Evolutionary conservation across 768 basidiomycete genomes (phyloP).

Genomic region (Panaeolus papilionaceus): DNA sequence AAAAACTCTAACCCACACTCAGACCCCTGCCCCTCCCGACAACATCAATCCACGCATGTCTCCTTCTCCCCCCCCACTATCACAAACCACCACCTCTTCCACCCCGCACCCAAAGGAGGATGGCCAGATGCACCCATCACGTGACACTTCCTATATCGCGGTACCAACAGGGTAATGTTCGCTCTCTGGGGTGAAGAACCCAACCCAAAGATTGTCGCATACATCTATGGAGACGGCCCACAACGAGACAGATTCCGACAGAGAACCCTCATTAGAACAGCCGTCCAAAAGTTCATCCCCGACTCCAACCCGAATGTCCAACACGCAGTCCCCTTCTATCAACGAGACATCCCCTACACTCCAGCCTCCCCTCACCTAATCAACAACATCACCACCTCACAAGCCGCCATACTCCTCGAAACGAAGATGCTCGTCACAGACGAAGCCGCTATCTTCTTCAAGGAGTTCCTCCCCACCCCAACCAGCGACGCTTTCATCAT

Average conservation of each 20-base stretch:
- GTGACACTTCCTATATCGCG: no score
- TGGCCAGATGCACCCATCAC: no score
- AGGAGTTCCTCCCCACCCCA: not conserved
- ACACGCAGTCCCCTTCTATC: no score
- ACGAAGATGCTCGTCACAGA: not conserved
- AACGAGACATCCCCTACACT: no score
- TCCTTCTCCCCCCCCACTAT: no score
- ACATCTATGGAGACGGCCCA: not conserved
- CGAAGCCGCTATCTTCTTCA: not conserved
- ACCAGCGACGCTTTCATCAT: not conserved
- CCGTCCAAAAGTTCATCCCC: not conserved
- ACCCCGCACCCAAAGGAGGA: no score
- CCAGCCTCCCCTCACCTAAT: not conserved
- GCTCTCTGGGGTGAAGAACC: no score
- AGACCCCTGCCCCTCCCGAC: no score
- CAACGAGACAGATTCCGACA: not conserved
- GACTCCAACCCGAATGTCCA: not conserved
- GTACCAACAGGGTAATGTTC: no score
- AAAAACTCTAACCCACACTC: no score
- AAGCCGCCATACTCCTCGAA: not conserved
- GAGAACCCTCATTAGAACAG: not conserved
- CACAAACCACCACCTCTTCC: no score
- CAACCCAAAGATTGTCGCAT: not conserved
- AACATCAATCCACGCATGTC: no score
- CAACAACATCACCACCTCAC: not conserved